Percentiles rank a stretch among this genome's conserved stretches.
Conservation (phyloP, 257 asterid species). For the Solanum paucissectum region DNA sequence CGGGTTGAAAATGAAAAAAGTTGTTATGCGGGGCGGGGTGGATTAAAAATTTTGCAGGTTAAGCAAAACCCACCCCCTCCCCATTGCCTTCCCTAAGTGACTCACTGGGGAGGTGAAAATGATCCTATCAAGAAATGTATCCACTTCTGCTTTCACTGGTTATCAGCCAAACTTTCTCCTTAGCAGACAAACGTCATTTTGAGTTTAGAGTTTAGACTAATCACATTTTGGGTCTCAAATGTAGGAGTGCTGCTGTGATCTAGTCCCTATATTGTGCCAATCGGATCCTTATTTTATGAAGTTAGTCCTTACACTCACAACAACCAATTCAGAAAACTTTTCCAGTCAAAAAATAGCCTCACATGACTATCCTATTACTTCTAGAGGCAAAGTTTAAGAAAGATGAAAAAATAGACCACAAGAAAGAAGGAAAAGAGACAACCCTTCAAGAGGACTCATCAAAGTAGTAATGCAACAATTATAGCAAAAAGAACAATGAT, state of each 20-base stretch:
- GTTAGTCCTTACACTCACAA: not conserved
- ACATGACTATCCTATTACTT: not conserved
- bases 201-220: not conserved
- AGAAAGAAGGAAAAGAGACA: not conserved
- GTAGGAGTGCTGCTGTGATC: not conserved
- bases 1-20: no score
- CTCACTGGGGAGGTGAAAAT: not conserved
- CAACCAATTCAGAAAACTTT: not conserved
- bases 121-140: not conserved
- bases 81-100: not conserved
- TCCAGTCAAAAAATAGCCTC: not conserved
- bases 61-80: not conserved
- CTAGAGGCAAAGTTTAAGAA: not conserved
- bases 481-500: not conserved
- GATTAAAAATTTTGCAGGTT: not conserved
- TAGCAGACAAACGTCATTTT: not conserved
- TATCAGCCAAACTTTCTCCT: not conserved
- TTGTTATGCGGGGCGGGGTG: not conserved
- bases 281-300: not conserved
- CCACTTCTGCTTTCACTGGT: not conserved
- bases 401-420: not conserved
- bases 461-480: not conserved
- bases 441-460: not conserved
- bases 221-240: not conserved
- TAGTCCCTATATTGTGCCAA: not conserved